phyloP scores from a whole-genome alignment of 2,329 filamentous ascomycete species.

The Aspergillus melleus region DNA sequence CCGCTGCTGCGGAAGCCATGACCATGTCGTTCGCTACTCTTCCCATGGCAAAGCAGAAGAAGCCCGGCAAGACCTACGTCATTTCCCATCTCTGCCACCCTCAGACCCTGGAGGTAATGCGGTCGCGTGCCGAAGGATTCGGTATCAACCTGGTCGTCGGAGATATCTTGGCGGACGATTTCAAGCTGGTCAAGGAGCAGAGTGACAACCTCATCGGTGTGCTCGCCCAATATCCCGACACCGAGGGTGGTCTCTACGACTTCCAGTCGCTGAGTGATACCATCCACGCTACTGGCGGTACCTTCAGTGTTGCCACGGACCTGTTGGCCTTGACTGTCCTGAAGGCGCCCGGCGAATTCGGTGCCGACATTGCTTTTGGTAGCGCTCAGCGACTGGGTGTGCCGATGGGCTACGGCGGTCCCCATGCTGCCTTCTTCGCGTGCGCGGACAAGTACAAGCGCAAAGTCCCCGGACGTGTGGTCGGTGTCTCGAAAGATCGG shows the following conservation, averaged over 20 bases:
- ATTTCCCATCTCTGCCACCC: conserved; percentile 81
- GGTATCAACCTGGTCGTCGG: conserved; percentile 74
- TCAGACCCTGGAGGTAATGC: conserved; percentile 80
- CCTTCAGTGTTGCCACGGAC: conserved; percentile 86
- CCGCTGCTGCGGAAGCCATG: conserved; percentile 93
- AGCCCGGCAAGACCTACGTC: conserved; percentile 75
- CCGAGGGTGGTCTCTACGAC: conserved; percentile 75
- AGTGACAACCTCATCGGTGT: conserved; percentile 84
- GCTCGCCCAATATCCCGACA: conserved; percentile 93
- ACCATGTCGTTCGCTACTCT: conserved; percentile 82
- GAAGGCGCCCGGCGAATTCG: conserved; percentile 89
- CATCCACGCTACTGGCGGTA: conserved; percentile 74
- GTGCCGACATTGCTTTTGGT: conserved; percentile 92
- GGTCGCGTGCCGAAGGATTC: conserved; percentile 86
- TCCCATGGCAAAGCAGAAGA: conserved; percentile 69
- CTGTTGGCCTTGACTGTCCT: conserved; percentile 82
- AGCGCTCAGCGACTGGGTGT: conserved; percentile 90
- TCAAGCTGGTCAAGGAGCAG: conserved; percentile 67
- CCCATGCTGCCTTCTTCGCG: conserved; percentile 96
- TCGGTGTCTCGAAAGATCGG: conserved; percentile 89
- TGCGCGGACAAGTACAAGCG: conserved; percentile 89
- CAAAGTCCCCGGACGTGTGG: conserved; percentile 86
- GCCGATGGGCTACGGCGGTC: conserved; percentile 86
- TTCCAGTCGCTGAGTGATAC: conserved; percentile 72
- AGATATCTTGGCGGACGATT: conserved; percentile 67